phyloP scores from a whole-genome alignment of 192 early-diverging fungal genomes.

The Hyaloraphidium curvatum region DNA sequence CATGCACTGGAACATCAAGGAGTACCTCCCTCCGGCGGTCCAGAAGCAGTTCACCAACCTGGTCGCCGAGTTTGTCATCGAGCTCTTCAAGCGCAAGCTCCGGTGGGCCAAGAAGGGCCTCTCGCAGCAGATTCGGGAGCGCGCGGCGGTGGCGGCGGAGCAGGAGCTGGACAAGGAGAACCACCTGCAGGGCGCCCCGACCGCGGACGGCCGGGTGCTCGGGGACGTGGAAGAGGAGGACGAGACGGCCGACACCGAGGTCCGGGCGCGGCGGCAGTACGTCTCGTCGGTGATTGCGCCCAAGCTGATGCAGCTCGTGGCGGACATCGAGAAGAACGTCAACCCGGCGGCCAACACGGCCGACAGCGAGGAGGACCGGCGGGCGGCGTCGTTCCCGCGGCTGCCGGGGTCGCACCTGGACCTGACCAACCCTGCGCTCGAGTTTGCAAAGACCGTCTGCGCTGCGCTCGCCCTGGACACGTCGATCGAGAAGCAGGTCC shows the following conservation, averaged over 20 bases:
- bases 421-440: constrained; percentile 52
- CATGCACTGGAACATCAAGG: constrained; percentile 81
- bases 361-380: neutral
- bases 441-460: constrained; percentile 59
- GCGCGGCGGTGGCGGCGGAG: neutral
- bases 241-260: constrained; percentile 13
- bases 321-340: constrained; percentile 26
- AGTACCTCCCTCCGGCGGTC: constrained; percentile 58
- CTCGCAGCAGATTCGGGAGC: neutral
- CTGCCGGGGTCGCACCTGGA: constrained; percentile 52
- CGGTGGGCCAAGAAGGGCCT: constrained; percentile 10
- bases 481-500: constrained; percentile 52
- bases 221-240: constrained; percentile 2
- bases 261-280: constrained; percentile 21
- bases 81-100: constrained; percentile 28
- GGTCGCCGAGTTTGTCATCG: constrained; percentile 51
- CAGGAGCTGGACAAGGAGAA: constrained; percentile 3
- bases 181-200: neutral
- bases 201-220: neutral
- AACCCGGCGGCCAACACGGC: neutral
- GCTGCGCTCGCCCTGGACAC: constrained; percentile 61
- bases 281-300: constrained; percentile 38
- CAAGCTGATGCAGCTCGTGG: constrained; percentile 38
- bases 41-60: constrained; percentile 50
- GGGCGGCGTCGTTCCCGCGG: constrained; percentile 35